A percentile compares a stretch with the other conserved stretches of the same genome.
Conservation (phyloP, 305 asterid genomes). For the Fraxinus ornus region DNA sequence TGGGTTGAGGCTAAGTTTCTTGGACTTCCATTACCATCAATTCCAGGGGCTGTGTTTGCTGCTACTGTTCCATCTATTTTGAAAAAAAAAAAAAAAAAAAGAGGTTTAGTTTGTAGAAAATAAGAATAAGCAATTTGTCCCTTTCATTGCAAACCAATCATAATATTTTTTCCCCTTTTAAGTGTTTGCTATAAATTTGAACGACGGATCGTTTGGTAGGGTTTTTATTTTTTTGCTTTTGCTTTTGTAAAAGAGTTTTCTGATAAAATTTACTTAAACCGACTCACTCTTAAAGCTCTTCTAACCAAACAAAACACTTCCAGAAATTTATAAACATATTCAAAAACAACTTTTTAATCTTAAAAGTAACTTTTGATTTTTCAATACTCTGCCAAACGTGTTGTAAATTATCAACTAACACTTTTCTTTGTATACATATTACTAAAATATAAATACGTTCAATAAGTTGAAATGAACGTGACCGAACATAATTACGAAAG, state of each 20-base stretch:
- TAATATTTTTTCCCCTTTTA: too few species aligned
- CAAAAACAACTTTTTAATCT: too few species aligned
- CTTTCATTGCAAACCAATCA: background rate
- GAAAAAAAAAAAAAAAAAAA: background rate
- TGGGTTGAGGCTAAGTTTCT: conserved; percentile 26
- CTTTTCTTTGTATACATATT: background rate
- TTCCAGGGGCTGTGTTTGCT: conserved; percentile 35
- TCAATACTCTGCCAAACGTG: background rate
- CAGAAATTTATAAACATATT: too few species aligned
- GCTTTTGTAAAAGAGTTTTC: too few species aligned
- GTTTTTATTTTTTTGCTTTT: too few species aligned
- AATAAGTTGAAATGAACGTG: background rate
- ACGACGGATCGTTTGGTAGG: background rate
- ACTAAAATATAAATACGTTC: conserved; percentile 23
- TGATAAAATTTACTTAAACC: too few species aligned
- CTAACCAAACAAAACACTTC: too few species aligned
- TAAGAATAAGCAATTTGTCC: background rate
- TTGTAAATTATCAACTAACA: background rate
- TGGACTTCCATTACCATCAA: conserved; percentile 26
- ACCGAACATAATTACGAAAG: background rate
- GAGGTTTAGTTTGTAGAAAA: background rate
- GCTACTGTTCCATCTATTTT: conserved; percentile 7
- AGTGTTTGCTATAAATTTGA: background rate
- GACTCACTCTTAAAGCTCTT: too few species aligned
- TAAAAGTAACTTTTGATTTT: too few species aligned